A percentile compares a stretch with the other conserved stretches of the same genome.
Evolutionary conservation across 1,284 basidiomycete species (phyloP).

Genomic region (Malassezia slooffiae): DNA sequence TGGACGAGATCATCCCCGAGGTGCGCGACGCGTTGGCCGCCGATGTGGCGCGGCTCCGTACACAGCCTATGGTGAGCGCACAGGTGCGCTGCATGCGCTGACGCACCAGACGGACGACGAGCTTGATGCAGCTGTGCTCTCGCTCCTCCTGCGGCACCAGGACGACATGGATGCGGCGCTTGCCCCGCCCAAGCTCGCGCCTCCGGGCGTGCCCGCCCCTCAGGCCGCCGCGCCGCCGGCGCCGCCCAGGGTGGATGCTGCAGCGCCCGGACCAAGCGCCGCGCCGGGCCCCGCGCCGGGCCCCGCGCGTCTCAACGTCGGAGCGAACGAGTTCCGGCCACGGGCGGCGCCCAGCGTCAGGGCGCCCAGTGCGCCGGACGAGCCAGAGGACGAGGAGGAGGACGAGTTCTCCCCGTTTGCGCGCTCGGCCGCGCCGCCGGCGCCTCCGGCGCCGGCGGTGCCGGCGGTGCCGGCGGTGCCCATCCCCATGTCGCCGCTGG

Average conservation of each 20-base stretch:
- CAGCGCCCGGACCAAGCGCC: no score
- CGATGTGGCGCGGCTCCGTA: neutral
- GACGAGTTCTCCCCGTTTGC: conserved; percentile 55
- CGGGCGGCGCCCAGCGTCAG: conserved; percentile 17
- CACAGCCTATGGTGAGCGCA: neutral
- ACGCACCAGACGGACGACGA: conserved; percentile 1
- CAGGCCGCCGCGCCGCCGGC: no score
- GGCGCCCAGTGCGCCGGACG: conserved; percentile 28
- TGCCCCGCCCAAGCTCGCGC: no score
- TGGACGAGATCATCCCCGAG: conserved; percentile 1
- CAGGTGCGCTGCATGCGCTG: neutral
- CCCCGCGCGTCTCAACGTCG: conserved; percentile 39
- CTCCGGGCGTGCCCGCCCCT: no score
- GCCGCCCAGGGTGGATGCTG: no score
- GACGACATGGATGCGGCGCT: conserved; percentile 7
- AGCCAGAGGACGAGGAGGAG: conserved; percentile 50
- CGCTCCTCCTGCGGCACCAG: conserved; percentile 6
- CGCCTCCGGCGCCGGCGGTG: no score
- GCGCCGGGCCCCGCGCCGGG: no score
- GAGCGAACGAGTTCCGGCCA: conserved; percentile 35
- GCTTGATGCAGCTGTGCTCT: conserved; percentile 7
- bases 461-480: neutral
- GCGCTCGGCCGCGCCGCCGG: neutral
- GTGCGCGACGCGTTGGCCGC: conserved; percentile 1
- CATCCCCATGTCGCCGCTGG: conserved; percentile 3